Evolutionary conservation across 257 asterid species (phyloP).

Genomic region (Catharanthus roseus): DNA sequence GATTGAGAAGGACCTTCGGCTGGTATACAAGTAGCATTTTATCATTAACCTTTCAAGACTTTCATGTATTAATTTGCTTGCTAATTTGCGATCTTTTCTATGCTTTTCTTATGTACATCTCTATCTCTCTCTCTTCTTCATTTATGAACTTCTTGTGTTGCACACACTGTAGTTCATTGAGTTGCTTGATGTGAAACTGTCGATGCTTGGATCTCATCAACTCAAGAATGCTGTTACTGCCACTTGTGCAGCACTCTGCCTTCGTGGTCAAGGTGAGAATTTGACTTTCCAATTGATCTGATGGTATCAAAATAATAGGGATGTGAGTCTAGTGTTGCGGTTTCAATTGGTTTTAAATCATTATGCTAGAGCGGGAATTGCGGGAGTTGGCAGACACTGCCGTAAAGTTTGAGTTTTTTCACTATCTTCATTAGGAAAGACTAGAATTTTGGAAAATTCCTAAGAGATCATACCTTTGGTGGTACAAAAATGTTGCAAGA

Average conservation of each 20-base stretch:
- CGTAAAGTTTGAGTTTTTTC: neutral
- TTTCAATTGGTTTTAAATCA: neutral
- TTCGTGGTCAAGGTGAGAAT: conserved; percentile 70
- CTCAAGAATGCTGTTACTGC: conserved; percentile 91
- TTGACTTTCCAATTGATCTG: neutral
- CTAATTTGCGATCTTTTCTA: conserved; percentile 1
- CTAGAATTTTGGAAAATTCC: neutral
- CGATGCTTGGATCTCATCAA: conserved; percentile 85
- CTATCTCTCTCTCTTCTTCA: neutral
- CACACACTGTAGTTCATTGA: conserved; percentile 46
- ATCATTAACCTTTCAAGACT: neutral
- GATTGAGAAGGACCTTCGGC: conserved; percentile 50
- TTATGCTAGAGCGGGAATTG: neutral
- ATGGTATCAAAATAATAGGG: neutral
- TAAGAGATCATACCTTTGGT: neutral
- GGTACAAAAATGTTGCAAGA: neutral
- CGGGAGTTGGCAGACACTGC: neutral
- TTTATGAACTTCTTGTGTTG: conserved; percentile 9
- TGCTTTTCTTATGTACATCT: too few species aligned
- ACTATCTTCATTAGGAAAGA: neutral
- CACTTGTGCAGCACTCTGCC: conserved; percentile 80
- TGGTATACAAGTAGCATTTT: conserved; percentile 37
- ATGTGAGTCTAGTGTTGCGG: neutral
- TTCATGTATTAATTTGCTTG: neutral
- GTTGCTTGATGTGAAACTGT: conserved; percentile 56